phyloP scores from a whole-genome alignment of 2,329 filamentous ascomycete genomes.

The Paracamarosporium sp. region DNA sequence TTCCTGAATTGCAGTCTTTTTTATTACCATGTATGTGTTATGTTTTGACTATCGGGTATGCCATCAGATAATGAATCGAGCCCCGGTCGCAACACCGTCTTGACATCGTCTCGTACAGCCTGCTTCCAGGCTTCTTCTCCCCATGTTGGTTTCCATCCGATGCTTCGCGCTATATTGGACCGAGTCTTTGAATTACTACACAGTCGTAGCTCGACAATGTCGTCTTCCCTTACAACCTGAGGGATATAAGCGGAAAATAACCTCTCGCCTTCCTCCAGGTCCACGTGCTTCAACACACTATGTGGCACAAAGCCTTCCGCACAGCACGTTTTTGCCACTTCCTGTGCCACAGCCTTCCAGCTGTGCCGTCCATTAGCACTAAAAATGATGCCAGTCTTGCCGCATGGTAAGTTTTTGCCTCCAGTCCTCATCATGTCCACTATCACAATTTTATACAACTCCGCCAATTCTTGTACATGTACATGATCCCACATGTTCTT shows the following conservation, averaged over 20 bases:
- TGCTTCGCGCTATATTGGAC: conserved; percentile 1
- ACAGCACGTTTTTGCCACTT: conserved; percentile 3
- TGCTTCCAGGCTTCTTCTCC: conserved; percentile 5
- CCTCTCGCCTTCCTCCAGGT: conserved; percentile 2
- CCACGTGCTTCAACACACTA: not conserved
- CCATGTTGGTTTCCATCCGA: conserved; percentile 9
- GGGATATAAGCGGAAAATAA: conserved; percentile 1
- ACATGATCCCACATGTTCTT: conserved; percentile 9
- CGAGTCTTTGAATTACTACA: conserved; percentile 5
- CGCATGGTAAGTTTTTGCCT: conserved; percentile 3
- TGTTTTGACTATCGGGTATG: not conserved
- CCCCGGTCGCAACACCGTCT: not conserved
- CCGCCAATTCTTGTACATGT: conserved; percentile 11
- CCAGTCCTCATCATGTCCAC: conserved; percentile 1
- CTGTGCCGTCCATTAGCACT: conserved; percentile 6
- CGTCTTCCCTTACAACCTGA: not conserved
- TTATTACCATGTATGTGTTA: not conserved
- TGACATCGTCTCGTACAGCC: conserved; percentile 6
- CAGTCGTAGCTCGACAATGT: conserved; percentile 6
- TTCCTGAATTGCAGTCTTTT: not conserved
- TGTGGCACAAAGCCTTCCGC: not conserved
- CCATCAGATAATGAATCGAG: not conserved
- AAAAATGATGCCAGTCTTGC: conserved; percentile 10
- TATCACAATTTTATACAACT: conserved; percentile 7
- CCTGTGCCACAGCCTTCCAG: conserved; percentile 11